phyloP scores from a whole-genome alignment of 2,329 filamentous ascomycete genomes.

The Dactylonectria macrodidyma region DNA sequence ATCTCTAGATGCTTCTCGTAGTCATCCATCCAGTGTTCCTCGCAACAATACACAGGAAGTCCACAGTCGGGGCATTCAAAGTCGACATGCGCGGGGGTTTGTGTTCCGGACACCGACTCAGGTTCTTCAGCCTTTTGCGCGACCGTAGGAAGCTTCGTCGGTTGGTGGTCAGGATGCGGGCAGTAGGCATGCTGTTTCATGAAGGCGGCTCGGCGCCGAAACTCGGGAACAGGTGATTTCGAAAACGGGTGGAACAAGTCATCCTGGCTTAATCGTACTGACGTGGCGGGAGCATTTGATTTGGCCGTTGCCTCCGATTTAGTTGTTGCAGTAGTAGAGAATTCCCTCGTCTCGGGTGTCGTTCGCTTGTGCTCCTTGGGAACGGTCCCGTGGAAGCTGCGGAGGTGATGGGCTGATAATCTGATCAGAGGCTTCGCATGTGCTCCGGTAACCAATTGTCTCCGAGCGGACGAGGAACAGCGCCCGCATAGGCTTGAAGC shows the following conservation, averaged over 20 bases:
- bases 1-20: conserved; percentile 94
- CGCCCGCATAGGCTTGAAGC: conserved; percentile 58
- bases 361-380: conserved; percentile 43
- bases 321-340: conserved; percentile 49
- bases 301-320: conserved; percentile 48
- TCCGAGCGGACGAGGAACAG: conserved; percentile 55
- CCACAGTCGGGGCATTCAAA: conserved; percentile 98
- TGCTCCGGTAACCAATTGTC: conserved; percentile 46
- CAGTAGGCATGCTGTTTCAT: conserved; percentile 96
- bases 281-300: conserved; percentile 40
- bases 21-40: conserved; percentile 96
- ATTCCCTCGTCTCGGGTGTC: conserved; percentile 43
- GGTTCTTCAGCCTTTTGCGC: conserved; percentile 74
- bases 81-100: conserved; percentile 84
- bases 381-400: conserved; percentile 48
- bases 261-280: conserved; percentile 72
- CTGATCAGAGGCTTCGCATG: conserved; percentile 46
- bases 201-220: conserved; percentile 88
- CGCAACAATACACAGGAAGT: conserved; percentile 91
- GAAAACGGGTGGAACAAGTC: conserved; percentile 96
- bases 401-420: conserved; percentile 49
- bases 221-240: conserved; percentile 88
- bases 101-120: conserved; percentile 67
- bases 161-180: conserved; percentile 88
- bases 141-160: conserved; percentile 78